Base-by-base conservation (phyloP, 768 basidiomycete species). In the Plicaturopsis crispa region DNA sequence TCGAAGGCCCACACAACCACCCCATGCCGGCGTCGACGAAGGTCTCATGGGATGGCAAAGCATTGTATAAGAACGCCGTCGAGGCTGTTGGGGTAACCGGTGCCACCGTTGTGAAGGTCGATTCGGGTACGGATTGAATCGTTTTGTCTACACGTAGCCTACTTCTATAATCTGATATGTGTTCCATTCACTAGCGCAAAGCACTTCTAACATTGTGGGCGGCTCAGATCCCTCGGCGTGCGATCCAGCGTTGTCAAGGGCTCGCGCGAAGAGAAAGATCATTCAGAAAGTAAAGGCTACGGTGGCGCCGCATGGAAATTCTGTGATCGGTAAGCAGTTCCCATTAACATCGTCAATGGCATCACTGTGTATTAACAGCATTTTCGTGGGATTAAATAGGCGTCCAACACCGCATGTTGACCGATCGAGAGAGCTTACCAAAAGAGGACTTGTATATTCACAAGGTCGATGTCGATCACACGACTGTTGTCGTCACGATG, bases 401-500 rank as follows among this genome's bases (percentile, higher is more conserved):
- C 4, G 42, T 47, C 7, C 14, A 43, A 4, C 21, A 26, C 16
- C 24, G 21, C 1, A 41, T 37, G 35, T 24, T 35, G 17, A 12
- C 37, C 30, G 39, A 33, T 39, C 32, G 33, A 24, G 6, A 13
- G 4, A 17, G 33, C 5, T 26, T 44, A 11, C 42, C 45, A 4
- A 23, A 11, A 5, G 38, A 31, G 14, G 34, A 34, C 5, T 34
- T 30, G 21, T 50, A 50, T 30, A 40, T 50, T 13, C 35, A 36
- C 26, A 13, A 31, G 12, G 35, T 50, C 2, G 18, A n/a, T 6
- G 41, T 46, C 0, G 39, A 40, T 6, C 2, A 30, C 14, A 26
- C 28, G 3, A 26, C 31, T 24, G 16, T 50, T 5, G 26, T 50
- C 10, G 33, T 47, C 2, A 50, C 48, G 4, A 50, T 47, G 43